A percentile compares a stretch with the other conserved stretches of the same genome.
These are phyloP conservation scores for Lolium multiflorum DNA, from an alignment of 176 grass and related monocot genomes.

Conservation along the genomic window DNA sequence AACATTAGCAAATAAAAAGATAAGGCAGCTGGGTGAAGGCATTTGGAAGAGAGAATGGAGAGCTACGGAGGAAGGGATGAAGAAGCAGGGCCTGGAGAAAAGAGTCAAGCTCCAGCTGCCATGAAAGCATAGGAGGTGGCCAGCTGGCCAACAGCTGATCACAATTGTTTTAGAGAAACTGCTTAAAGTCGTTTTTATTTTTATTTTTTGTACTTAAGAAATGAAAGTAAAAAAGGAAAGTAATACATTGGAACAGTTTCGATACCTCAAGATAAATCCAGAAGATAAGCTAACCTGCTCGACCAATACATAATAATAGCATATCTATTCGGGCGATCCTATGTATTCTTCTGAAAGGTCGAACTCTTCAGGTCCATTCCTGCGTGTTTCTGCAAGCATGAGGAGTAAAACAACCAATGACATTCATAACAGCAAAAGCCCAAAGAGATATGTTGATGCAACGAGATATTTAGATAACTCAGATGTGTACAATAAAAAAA, in stretches of 20 bases:
- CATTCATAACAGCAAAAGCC: background rate
- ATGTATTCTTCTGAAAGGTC: background rate
- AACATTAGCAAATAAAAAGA: background rate
- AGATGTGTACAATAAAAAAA: background rate
- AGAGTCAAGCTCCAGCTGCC: background rate
- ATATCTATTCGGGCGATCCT: background rate
- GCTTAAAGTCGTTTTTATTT: background rate
- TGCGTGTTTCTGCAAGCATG: background rate
- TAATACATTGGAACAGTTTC: background rate
- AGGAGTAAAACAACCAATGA: background rate
- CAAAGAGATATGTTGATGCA: background rate
- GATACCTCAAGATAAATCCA: background rate
- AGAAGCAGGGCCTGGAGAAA: background rate
- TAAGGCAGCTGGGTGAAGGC: background rate
- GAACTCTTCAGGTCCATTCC: background rate
- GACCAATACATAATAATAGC: background rate
- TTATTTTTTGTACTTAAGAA: too few species aligned
- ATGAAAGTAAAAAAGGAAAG: too few species aligned
- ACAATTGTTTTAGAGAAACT: background rate
- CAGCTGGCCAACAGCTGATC: background rate
- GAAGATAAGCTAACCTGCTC: background rate
- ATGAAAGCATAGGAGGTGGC: background rate
- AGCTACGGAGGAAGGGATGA: background rate
- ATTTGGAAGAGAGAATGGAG: background rate
- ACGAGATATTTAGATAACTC: background rate